phyloP scores from a whole-genome alignment of 768 basidiomycete genomes.

The Calocybe gangraenosa region DNA sequence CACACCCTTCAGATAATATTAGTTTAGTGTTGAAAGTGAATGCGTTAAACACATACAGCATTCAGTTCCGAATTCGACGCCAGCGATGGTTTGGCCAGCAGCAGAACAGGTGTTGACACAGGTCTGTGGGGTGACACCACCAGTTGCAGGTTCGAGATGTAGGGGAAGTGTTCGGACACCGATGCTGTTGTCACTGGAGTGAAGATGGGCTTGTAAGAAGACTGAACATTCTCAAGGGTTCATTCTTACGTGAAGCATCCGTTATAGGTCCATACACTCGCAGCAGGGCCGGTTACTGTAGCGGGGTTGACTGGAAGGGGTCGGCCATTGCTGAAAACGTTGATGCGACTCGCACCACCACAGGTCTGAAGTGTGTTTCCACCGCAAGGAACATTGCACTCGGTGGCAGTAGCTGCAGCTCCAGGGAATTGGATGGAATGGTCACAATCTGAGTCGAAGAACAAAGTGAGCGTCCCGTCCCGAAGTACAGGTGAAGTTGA shows the following conservation, averaged over 20 bases:
- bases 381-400: constrained; percentile 7
- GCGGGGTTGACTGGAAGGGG: constrained; percentile 6
- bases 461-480: too few species aligned
- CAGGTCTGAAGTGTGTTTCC: constrained; percentile 7
- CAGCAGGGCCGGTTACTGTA: neutral
- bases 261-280: constrained; percentile 1
- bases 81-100: constrained; percentile 1
- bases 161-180: constrained; percentile 4
- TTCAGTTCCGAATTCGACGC: constrained; percentile 4
- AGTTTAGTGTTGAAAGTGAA: too few species aligned
- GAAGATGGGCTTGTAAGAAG: too few species aligned
- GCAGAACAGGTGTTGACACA: constrained; percentile 5
- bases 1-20: constrained; percentile 2
- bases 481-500: too few species aligned
- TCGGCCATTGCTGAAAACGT: constrained; percentile 6
- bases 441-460: too few species aligned
- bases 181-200: constrained; percentile 5
- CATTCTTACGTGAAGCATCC: constrained; percentile 7
- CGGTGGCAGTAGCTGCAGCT: neutral
- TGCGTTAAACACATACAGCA: constrained; percentile 3
- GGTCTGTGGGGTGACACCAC: constrained; percentile 6
- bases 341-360: constrained; percentile 9
- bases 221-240: too few species aligned
- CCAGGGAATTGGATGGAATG: constrained; percentile 8
- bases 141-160: constrained; percentile 3